Evolutionary conservation across 2,329 filamentous ascomycete genomes (phyloP).

Genomic region (Fusarium sp.): DNA sequence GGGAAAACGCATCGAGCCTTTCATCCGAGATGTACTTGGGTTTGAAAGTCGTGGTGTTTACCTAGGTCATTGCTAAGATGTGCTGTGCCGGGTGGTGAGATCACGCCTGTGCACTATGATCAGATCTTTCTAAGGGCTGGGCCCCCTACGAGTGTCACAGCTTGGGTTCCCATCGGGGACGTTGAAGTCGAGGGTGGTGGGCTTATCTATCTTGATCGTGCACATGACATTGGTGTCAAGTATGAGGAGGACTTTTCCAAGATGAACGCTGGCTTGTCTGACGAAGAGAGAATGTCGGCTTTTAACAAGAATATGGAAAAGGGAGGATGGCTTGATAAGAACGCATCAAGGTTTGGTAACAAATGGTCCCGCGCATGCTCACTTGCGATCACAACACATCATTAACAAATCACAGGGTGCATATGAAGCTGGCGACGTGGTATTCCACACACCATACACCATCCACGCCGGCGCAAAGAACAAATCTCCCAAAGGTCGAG

Average conservation of each 20-base stretch:
- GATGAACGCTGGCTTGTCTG: neutral
- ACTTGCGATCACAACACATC: neutral
- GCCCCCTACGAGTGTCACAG: neutral
- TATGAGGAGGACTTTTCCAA: neutral
- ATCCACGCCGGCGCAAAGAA: neutral
- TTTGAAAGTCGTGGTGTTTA: neutral
- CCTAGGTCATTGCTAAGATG: neutral
- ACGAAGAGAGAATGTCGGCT: neutral
- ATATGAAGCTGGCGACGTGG: conserved; percentile 10
- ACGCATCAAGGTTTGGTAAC: conserved; percentile 4
- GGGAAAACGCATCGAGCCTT: neutral
- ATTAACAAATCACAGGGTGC: neutral
- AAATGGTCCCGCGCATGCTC: conserved; percentile 5
- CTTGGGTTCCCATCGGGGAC: neutral
- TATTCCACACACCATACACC: neutral
- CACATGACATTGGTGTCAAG: neutral
- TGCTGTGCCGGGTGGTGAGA: neutral
- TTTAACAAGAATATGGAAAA: conserved; percentile 15
- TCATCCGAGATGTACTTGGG: neutral
- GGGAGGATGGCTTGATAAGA: conserved; percentile 16
- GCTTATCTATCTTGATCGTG: neutral
- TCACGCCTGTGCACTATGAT: neutral
- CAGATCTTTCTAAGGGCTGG: neutral
- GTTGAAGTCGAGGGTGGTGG: neutral
- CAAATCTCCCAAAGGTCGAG: neutral